These are phyloP conservation scores for Entrophospora sp. DNA, from an alignment of 192 early-diverging fungal species.

Conservation along the genomic window DNA sequence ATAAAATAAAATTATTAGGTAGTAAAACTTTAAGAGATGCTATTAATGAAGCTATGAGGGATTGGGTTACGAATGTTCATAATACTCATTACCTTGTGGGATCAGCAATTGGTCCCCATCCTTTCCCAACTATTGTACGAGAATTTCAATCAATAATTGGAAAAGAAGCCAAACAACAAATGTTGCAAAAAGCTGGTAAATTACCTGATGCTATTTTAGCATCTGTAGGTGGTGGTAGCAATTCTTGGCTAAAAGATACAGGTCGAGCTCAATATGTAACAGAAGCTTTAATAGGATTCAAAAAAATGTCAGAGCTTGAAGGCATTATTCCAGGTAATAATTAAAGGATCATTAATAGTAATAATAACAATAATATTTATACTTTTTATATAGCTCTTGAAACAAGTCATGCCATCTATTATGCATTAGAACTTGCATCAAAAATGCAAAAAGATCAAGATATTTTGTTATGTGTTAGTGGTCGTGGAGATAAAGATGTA, in stretches of 20 bases:
- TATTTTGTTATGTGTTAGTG: slow-evolving; percentile 83
- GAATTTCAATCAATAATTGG: slow-evolving; percentile 99
- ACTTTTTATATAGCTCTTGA: slow-evolving; percentile 64
- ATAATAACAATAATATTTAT: neutral
- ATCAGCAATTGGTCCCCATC: slow-evolving; percentile 94
- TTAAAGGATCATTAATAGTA: neutral
- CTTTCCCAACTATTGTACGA: slow-evolving; percentile 93
- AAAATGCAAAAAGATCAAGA: slow-evolving; percentile 66
- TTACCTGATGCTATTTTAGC: slow-evolving; percentile 91
- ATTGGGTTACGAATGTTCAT: slow-evolving; percentile 93
- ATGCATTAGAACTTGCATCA: slow-evolving; percentile 69
- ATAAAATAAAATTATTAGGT: neutral
- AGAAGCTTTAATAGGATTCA: slow-evolving; percentile 82
- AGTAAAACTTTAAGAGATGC: slow-evolving; percentile 89
- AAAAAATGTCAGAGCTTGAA: slow-evolving; percentile 56
- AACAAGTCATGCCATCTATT: slow-evolving; percentile 85
- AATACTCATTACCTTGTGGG: slow-evolving; percentile 96
- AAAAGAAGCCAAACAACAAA: slow-evolving; percentile 76
- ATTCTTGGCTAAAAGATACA: slow-evolving; percentile 82
- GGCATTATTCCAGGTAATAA: slow-evolving; percentile 74
- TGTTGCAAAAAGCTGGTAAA: slow-evolving; percentile 70
- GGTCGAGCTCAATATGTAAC: slow-evolving; percentile 74
- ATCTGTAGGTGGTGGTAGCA: slow-evolving; percentile 96
- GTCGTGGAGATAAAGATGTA: slow-evolving; percentile 98
- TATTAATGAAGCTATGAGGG: slow-evolving; percentile 97